phyloP scores from a whole-genome alignment of 2,329 filamentous ascomycete species.

The Zasmidium angulare region DNA sequence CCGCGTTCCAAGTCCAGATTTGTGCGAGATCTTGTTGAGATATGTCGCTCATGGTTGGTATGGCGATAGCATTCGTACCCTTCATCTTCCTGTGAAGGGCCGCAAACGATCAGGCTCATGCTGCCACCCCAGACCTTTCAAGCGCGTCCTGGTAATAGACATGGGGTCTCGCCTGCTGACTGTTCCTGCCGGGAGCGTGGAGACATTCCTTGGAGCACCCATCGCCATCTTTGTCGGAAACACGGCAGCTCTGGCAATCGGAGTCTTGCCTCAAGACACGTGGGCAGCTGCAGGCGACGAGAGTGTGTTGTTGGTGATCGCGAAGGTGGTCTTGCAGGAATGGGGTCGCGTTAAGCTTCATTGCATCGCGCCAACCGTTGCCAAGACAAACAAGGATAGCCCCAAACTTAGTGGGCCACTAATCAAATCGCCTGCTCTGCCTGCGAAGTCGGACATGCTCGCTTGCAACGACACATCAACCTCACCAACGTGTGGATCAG shows the following conservation, averaged over 20 bases:
- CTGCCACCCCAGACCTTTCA: neutral
- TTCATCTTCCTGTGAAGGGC: neutral
- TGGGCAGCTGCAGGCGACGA: neutral
- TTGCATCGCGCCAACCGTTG: neutral
- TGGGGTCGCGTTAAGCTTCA: neutral
- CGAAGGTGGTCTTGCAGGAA: neutral
- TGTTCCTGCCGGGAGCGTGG: neutral
- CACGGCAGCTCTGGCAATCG: neutral
- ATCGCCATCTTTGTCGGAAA: neutral
- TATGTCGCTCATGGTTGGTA: neutral
- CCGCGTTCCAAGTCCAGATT: constrained; percentile 20
- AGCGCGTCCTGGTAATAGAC: neutral
- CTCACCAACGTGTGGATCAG: neutral
- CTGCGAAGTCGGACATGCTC: neutral
- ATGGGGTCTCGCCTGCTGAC: neutral
- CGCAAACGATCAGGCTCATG: neutral
- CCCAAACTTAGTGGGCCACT: neutral
- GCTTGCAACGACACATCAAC: neutral
- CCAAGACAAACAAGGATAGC: too few species aligned
- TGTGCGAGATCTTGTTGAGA: constrained; percentile 13
- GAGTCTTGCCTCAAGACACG: neutral
- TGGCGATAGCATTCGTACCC: neutral
- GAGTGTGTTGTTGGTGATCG: neutral
- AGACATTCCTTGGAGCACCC: neutral
- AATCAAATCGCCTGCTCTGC: neutral